Base-by-base conservation (phyloP, 2,329 filamentous ascomycete species). In the Westerdykella sp. region DNA sequence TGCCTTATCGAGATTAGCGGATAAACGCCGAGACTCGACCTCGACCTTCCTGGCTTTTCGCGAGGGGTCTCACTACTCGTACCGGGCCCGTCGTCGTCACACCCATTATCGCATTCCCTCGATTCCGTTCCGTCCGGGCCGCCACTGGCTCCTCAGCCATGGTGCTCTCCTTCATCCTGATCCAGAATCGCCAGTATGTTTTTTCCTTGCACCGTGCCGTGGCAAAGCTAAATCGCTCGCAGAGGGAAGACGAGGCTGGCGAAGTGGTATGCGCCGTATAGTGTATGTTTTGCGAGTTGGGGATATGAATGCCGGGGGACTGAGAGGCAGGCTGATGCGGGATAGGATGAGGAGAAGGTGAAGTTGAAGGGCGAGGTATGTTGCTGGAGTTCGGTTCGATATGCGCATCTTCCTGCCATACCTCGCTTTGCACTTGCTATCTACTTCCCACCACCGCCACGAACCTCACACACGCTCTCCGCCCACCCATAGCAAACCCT, bases 201-300 rank as follows among this genome's bases (percentile, higher is more conserved):
- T 21, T 31, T n/a, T n/a, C n/a, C n/a, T n/a, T n/a, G n/a, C n/a
- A n/a, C n/a, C n/a, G n/a, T n/a, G n/a, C n/a, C n/a, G n/a, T n/a
- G n/a, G n/a, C n/a, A n/a, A 34, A 35, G 39, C 15, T 40, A 21
- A 43, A 21, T 23, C 30, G 36, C 15, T 34, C 28, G 25, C 55
- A 96, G 91, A 79, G 93, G 93, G 72, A 98, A 98, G 76, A 98
- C 93, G 58, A 86, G 93, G 59, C 79, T 98, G 53, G 93, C 93
- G 53, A 98, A 98, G 74, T 98, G 91, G 91, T 98, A 98, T 76
- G 87, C 86, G 55, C 91, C 93, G 49, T 98, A 96, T 75, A 94
- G 83, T 71, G 78, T 80, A 68, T 67, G 75, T 67, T 37, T 25
- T 28, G 31, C 36, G 30, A 25, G n/a, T 14, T 35, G 13, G 11